Evolutionary conservation across 1,284 basidiomycete species (phyloP), one percentile per base, ranked within the genome.

Genomic region (Coniferiporia weirii): DNA sequence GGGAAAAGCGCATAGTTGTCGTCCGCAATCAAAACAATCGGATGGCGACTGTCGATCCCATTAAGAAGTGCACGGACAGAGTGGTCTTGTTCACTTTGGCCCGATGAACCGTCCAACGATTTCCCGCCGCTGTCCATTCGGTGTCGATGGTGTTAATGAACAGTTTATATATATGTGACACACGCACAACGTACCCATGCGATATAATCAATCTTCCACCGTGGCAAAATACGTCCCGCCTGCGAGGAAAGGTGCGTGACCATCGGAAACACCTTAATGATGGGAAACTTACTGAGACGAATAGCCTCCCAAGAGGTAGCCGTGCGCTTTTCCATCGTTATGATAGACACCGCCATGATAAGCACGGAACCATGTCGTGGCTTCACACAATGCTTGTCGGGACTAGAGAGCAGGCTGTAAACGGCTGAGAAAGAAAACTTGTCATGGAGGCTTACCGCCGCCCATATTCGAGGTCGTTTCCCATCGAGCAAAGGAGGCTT

Each of bases 281-380:
- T 46, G 38, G 54, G 55, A 38, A 27, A 68, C 75, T 59, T 61
- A 89, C 89, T 72, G 78, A 9, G 89, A 78, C 5, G 84, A 76
- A 69, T 83, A 86, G 8, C 77, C 87, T 35, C 88, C 80, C 32
- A 91, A 73, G 32, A 91, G 76, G 66, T 91, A 91, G 1, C 89
- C 89, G 68, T 81, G 84, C 8, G 79, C 86, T 27, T 80, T 70
- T 58, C 82, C 79, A n/a, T 82, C 75, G 34, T 71, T 70, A 57
- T 76, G 81, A 68, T 91, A 91, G 3, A 91, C 89, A 4, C 89
- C 89, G 10, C 87, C 75, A 70, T 91, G 89, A 66, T 88, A 91
- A 63, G 79, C 82, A 45, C 85, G 78, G 69, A 91, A 91, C 78
- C 82, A 85, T 19, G 83, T 80, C 49, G 85, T 81, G 1, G 84